These are phyloP conservation scores for Nitzschia sp. DNA, from an alignment of 108 stramenopile species.

Conservation along the genomic window DNA sequence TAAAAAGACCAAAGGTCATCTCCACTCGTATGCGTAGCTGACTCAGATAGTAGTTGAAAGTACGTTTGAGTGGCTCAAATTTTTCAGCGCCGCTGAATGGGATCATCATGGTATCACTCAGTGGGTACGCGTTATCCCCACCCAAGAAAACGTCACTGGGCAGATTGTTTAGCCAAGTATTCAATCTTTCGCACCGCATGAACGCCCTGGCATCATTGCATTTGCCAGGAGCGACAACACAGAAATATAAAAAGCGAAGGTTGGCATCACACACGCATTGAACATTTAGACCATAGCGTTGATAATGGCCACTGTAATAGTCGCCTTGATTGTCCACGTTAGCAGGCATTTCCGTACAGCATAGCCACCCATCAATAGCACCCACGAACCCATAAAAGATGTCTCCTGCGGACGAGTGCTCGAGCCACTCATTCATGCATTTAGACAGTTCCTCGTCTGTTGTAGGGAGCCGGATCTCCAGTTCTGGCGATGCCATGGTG, in stretches of 20 bases:
- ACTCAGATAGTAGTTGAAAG: constrained; percentile 31
- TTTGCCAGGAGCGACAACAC: constrained; percentile 13
- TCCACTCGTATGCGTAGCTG: constrained; percentile 43
- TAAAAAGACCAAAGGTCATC: constrained; percentile 40
- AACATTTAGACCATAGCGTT: constrained; percentile 19
- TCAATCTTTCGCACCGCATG: background rate
- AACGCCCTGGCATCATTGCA: constrained; percentile 11
- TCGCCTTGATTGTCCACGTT: background rate
- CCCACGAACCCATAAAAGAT: constrained; percentile 14
- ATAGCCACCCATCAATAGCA: constrained; percentile 18
- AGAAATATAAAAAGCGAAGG: constrained; percentile 5
- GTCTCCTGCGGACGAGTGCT: background rate
- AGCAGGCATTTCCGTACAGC: background rate
- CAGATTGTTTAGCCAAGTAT: constrained; percentile 7
- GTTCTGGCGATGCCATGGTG: background rate
- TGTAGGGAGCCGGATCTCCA: background rate
- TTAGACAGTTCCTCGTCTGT: background rate
- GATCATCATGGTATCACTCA: constrained; percentile 16
- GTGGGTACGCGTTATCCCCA: constrained; percentile 23
- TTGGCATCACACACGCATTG: constrained; percentile 24
- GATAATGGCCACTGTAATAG: constrained; percentile 27
- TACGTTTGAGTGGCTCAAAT: background rate
- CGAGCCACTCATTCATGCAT: background rate
- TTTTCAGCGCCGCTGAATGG: constrained; percentile 24
- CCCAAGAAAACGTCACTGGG: constrained; percentile 20